Base-by-base conservation (phyloP, 2,329 filamentous ascomycete species). In the Apiospora hydei region DNA sequence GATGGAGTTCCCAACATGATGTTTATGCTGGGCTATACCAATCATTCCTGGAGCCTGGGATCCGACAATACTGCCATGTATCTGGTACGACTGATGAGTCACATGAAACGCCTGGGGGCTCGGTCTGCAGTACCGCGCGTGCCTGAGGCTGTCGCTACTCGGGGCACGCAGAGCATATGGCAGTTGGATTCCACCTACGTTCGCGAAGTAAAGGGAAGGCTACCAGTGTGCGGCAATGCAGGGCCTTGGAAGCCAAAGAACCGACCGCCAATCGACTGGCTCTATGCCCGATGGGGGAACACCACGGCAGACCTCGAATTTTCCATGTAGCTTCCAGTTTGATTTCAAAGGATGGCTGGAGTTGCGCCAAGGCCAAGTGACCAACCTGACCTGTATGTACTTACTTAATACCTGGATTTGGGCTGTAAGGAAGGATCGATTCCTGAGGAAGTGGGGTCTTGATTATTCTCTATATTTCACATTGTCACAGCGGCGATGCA, bases 31-130 rank as follows among this genome's bases (percentile, higher is more conserved):
- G 91, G 91, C 4, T 93, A 92, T 78, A 85, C 85, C 44, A 87
- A 90, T 51, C 85, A 86, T 0, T 85, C 87, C 0, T 93, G 91
- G 90, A 92, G 90, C 0, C 82, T 92, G 0, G 89, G 89, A 0
- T 85, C 87, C 0, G 90, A 93, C 72, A 84, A 84, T 0, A 86
- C 86, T 1, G 84, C 84, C 0, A 81, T 82, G 41, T 82, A 89
- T 0, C 80, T 88, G 5, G 81, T 84, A 0, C 83, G 89, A 0
- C 78, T 92, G 5, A 75, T 90, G 71, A 85, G 85, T 6, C 76
- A 84, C 69, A 88, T 91, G 85, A 75, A 81, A 14, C 78, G 82
- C 4, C 82, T 85, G 14, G 82, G 83, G 0, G 81, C 83, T 2
- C 80, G 78, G 0, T 81, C 79, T 16, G 85, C 85, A 0, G 82